A percentile compares a stretch with the other conserved stretches of the same genome.
phyloP scores from a whole-genome alignment of 2,329 filamentous ascomycete species.

The Alternaria brassicae region DNA sequence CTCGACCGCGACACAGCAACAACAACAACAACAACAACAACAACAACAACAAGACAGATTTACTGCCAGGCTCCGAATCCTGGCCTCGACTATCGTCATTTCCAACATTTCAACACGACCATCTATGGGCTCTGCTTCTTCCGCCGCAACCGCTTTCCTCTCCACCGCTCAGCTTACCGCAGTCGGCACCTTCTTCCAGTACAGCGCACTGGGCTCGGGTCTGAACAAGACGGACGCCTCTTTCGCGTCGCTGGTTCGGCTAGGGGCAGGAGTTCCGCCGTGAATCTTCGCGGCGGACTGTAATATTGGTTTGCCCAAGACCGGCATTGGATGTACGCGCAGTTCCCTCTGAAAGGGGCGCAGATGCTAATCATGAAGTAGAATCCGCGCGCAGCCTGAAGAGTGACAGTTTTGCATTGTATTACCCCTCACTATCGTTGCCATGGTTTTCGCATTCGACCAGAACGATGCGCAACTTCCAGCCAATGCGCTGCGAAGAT shows the following conservation, averaged over 20 bases:
- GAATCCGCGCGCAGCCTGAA: constrained; percentile 23
- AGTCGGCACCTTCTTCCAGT: constrained; percentile 45
- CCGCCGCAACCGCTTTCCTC: constrained; percentile 41
- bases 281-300: constrained; percentile 59
- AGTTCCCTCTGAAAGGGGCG: constrained; percentile 13
- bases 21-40: too few species aligned
- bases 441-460: constrained; percentile 49
- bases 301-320: constrained; percentile 45
- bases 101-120: constrained; percentile 35
- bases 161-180: constrained; percentile 43
- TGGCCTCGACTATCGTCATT: constrained; percentile 36
- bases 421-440: constrained; percentile 15
- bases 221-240: constrained; percentile 54
- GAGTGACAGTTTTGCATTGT: constrained; percentile 17
- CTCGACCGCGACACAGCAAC: constrained; percentile 21
- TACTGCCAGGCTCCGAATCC: constrained; percentile 39
- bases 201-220: constrained; percentile 45
- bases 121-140: constrained; percentile 56
- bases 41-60: constrained; percentile 16
- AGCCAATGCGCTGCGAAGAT: constrained; percentile 16
- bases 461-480: constrained; percentile 41
- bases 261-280: constrained; percentile 60
- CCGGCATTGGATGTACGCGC: constrained; percentile 37
- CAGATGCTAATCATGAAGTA: constrained; percentile 34
- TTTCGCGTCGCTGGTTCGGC: constrained; percentile 58